Evolutionary conservation across 2,329 filamentous ascomycete species (phyloP), one percentile per base, ranked within the genome.

Genomic region (Aurifilum marmelostoma): DNA sequence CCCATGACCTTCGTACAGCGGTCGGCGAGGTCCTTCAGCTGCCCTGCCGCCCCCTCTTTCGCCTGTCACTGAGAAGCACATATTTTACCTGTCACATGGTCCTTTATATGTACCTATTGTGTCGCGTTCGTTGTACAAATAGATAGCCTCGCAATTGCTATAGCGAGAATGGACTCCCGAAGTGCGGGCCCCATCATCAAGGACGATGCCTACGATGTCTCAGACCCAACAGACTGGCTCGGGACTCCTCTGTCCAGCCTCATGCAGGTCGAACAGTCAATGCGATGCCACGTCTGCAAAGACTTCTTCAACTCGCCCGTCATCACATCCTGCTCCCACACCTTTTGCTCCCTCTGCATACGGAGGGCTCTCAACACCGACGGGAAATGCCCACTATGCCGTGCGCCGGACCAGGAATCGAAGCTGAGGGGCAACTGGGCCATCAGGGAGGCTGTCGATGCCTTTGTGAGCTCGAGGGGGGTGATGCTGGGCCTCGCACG

Each of bases 241-340:
- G 76, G 83, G 14, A 97, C 93, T 16, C 86, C 89, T 1, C 83
- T 97, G 1, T 81, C 88, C 21, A 82, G 83, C 18, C 86, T 97
- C 67, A 84, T 89, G 62, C 82, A 87, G 18, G 88, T 99, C 72
- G 96, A 99, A 76, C 89, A 91, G 70, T 89, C 94, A 3, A 85
- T 99, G 27, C 92, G 96, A 74, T 99, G 96, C 80, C 93, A 98
- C 80, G 92, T 99, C 70, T 99, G 96, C 87, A 98, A 98, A 78
- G 97, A 99, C 79, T 97, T 98, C 80, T 98, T 92, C 82, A 89
- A 89, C 71, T 97, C 94, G 64, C 96, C 96, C 0, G 96, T 99
- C 88, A 91, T 97, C 72, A 99, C 96, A 0, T 92, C 92, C 1
- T 99, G 96, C 81, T 92, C 89, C 66, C 96, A 99, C 78, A 98